These are phyloP conservation scores for Spathaspora gorwiae DNA, from an alignment of 805 yeast genomes.

Conservation along the genomic window DNA sequence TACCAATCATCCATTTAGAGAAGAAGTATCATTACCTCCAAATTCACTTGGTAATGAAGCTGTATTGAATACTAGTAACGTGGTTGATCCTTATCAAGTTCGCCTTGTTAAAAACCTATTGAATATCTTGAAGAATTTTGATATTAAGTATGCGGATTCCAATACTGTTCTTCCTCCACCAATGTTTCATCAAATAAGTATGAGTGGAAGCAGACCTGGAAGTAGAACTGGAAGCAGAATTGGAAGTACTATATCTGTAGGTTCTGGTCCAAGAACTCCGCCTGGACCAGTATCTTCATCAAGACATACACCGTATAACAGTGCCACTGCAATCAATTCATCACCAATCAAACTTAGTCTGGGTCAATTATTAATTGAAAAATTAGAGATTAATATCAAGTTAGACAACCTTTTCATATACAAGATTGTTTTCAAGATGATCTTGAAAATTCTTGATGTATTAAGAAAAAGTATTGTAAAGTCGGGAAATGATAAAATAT, in stretches of 20 bases:
- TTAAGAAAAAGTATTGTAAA: slow-evolving; percentile 20
- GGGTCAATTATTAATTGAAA: slow-evolving; percentile 38
- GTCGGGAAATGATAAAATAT: neutral
- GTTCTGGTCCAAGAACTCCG: neutral
- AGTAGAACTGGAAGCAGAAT: no score
- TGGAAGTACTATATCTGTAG: neutral
- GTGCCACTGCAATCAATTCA: slow-evolving; percentile 10
- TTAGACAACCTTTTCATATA: slow-evolving; percentile 37
- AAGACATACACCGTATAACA: neutral
- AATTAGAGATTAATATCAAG: slow-evolving; percentile 38
- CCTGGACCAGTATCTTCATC: neutral
- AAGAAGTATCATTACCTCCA: neutral
- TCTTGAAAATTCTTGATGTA: slow-evolving; percentile 22
- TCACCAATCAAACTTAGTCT: slow-evolving; percentile 40
- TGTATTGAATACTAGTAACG: neutral
- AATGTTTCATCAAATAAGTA: neutral
- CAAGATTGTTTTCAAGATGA: slow-evolving; percentile 28
- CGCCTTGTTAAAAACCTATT: slow-evolving; percentile 31
- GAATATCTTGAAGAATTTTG: slow-evolving; percentile 34
- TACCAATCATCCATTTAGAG: neutral
- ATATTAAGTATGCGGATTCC: slow-evolving; percentile 13
- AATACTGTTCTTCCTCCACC: neutral
- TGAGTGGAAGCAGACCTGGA: neutral
- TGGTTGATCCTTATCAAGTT: slow-evolving; percentile 24
- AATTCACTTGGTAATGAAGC: neutral